phyloP scores from a whole-genome alignment of 1,139 yeast species.

The Nakaseomyces glabratus region DNA sequence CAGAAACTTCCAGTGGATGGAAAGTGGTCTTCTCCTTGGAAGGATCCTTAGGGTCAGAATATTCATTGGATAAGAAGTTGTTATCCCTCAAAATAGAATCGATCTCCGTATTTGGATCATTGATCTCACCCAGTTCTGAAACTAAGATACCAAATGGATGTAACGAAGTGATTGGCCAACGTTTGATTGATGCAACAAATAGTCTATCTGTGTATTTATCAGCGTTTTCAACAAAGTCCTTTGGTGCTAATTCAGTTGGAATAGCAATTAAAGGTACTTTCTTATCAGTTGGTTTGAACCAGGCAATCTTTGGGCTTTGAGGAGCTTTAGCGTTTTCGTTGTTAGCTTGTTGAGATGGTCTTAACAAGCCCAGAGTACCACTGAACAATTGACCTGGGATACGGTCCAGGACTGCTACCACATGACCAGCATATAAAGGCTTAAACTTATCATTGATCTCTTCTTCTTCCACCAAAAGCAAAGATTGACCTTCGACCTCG shows the following conservation, averaged over 20 bases:
- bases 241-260: slow-evolving; percentile 97
- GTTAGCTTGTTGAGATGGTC: slow-evolving; percentile 92
- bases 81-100: slow-evolving; percentile 88
- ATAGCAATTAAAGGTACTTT: slow-evolving; percentile 96
- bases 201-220: slow-evolving; percentile 71
- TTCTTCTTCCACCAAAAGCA: slow-evolving; percentile 86
- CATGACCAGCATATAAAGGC: slow-evolving; percentile 96
- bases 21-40: slow-evolving; percentile 27
- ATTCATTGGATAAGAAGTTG: slow-evolving; percentile 83
- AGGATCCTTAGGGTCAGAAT: slow-evolving; percentile 43
- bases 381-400: slow-evolving; percentile 93
- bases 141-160: slow-evolving; percentile 96
- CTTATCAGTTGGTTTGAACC: slow-evolving; percentile 98
- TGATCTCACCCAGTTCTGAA: slow-evolving; percentile 75
- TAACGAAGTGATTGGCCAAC: slow-evolving; percentile 98
- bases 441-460: slow-evolving; percentile 87
- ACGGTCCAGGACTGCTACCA: slow-evolving; percentile 94
- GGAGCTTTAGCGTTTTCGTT: slow-evolving; percentile 35
- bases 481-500: slow-evolving; percentile 95
- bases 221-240: slow-evolving; percentile 87
- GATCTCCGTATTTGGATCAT: slow-evolving; percentile 69
- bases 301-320: slow-evolving; percentile 82
- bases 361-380: slow-evolving; percentile 83
- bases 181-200: slow-evolving; percentile 89
- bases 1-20: slow-evolving; percentile 23